Percentiles rank a stretch among this genome's conserved stretches.
Conservation (phyloP, 495 filamentous ascomycete genomes). For the Penicillium paxilli region DNA sequence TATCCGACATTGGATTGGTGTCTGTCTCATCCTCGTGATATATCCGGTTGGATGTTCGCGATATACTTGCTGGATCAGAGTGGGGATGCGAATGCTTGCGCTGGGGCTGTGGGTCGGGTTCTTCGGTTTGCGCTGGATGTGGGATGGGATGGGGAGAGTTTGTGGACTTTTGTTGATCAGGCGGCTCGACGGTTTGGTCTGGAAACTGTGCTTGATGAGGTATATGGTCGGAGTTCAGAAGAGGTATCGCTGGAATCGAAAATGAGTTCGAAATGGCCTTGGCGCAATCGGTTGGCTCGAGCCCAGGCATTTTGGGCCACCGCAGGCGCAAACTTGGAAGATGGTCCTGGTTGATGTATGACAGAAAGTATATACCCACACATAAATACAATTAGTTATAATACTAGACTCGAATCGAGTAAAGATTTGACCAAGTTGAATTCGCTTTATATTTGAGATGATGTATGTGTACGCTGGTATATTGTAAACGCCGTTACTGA, state of each 20-base stretch:
- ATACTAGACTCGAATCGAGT: too few species aligned
- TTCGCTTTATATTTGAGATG: constrained; percentile 10
- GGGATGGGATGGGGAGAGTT: constrained; percentile 46
- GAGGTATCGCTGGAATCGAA: too few species aligned
- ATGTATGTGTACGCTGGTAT: constrained; percentile 17
- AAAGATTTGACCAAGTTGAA: too few species aligned
- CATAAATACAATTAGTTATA: too few species aligned
- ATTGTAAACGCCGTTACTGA: constrained; percentile 7
- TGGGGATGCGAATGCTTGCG: constrained; percentile 8
- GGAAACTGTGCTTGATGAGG: constrained; percentile 5
- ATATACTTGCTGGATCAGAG: constrained; percentile 48
- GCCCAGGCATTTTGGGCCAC: constrained; percentile 28
- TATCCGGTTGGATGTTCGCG: constrained; percentile 73
- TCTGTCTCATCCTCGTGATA: constrained; percentile 66
- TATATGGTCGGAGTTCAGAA: too few species aligned
- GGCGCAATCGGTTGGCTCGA: constrained; percentile 29
- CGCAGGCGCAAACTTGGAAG: neutral
- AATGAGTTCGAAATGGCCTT: constrained; percentile 15
- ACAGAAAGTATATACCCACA: too few species aligned
- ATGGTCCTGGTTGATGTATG: too few species aligned
- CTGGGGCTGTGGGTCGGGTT: constrained; percentile 21
- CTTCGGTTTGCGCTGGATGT: constrained; percentile 39
- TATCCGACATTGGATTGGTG: constrained; percentile 52
- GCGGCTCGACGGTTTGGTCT: constrained; percentile 24
- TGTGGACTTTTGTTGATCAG: constrained; percentile 46